Percentiles rank a stretch among this genome's conserved stretches.
Evolutionary conservation across 306 rosid species (phyloP).

Genomic region (Ormosia semicastrata): DNA sequence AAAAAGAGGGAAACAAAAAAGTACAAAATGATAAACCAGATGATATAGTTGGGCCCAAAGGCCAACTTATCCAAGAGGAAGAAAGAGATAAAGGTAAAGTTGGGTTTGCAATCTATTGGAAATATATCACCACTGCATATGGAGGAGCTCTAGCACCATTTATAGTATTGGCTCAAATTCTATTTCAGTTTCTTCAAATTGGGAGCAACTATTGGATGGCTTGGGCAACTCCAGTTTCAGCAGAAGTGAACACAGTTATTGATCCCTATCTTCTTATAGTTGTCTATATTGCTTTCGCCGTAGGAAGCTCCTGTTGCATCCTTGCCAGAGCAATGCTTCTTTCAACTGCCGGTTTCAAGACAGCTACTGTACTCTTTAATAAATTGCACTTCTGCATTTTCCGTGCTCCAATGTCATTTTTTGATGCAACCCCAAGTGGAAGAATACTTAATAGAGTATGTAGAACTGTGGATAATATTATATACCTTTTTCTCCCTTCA

Average conservation of each 20-base stretch:
- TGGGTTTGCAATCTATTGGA: conserved; percentile 51
- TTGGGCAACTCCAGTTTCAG: conserved; percentile 52
- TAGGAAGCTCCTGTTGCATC: conserved; percentile 47
- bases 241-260: conserved; percentile 29
- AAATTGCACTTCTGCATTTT: conserved; percentile 57
- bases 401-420: conserved; percentile 62
- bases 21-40: conserved; percentile 17
- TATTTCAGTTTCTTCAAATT: conserved; percentile 53
- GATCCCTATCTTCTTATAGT: conserved; percentile 25
- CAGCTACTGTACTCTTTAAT: conserved; percentile 47
- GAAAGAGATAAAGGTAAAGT: conserved; percentile 64
- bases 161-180: conserved; percentile 43
- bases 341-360: conserved; percentile 38
- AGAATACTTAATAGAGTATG: conserved; percentile 57
- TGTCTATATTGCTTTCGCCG: conserved; percentile 42
- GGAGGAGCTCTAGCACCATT: conserved; percentile 62
- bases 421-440: conserved; percentile 60
- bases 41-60: conserved; percentile 24
- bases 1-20: conserved; percentile 19
- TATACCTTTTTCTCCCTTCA: too few relatives aligned
- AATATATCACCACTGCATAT: conserved; percentile 44
- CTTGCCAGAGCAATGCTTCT: conserved; percentile 39
- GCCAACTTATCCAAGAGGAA: conserved; percentile 66
- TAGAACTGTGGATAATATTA: background rate
- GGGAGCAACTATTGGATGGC: conserved; percentile 75